phyloP scores from a whole-genome alignment of 2,329 filamentous ascomycete genomes.

The Cytospora leucostoma region DNA sequence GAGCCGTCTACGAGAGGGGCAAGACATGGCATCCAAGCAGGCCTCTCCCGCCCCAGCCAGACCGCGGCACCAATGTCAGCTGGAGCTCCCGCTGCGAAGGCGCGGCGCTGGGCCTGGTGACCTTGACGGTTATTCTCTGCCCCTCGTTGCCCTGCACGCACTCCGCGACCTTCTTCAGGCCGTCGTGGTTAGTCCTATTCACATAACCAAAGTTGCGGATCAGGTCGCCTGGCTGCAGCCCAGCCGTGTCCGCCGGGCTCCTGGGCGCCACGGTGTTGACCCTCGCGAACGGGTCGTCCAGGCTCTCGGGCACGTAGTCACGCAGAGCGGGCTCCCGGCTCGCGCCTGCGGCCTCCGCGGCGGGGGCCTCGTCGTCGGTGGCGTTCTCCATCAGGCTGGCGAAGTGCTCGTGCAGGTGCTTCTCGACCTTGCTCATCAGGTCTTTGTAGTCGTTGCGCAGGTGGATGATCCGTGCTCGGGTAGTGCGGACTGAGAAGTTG shows the following conservation, averaged over 20 bases:
- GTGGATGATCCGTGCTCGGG: slow-evolving; percentile 82
- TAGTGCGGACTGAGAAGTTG: slow-evolving; percentile 74
- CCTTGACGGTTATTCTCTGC: slow-evolving; percentile 65
- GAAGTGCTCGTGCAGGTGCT: slow-evolving; percentile 86
- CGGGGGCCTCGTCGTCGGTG: slow-evolving; percentile 45
- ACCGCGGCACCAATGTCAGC: slow-evolving; percentile 70
- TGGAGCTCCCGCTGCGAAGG: slow-evolving; percentile 56
- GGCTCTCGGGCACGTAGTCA: slow-evolving; percentile 39
- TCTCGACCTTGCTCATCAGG: slow-evolving; percentile 81
- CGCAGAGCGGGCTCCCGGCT: slow-evolving; percentile 31
- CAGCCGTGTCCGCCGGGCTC: slow-evolving; percentile 82
- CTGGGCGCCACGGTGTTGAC: slow-evolving; percentile 78
- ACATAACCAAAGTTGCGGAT: slow-evolving; percentile 85
- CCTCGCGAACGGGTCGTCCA: slow-evolving; percentile 72
- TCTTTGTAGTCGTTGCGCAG: slow-evolving; percentile 92
- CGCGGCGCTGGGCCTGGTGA: slow-evolving; percentile 49
- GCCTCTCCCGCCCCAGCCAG: slow-evolving; percentile 84
- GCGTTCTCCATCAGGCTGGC: slow-evolving; percentile 57
- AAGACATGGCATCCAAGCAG: slow-evolving; percentile 86
- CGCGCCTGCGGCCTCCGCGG: slow-evolving; percentile 30
- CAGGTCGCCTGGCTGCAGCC: slow-evolving; percentile 76
- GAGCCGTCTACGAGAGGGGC: slow-evolving; percentile 58
- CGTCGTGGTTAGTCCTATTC: slow-evolving; percentile 82
- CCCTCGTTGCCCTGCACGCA: slow-evolving; percentile 87
- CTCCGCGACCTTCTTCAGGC: slow-evolving; percentile 82